Evolutionary conservation across 345 rosid genomes (phyloP).

Genomic region (Arabidopsis thaliana): TAIR10.1 NC_003070.9:1979001-1979500

Average conservation of each 20-base stretch:
- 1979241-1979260: background rate
- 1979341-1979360: slow-evolving; percentile 55
- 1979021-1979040: slow-evolving; percentile 18
- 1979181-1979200: slow-evolving; percentile 57
- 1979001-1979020: slow-evolving; percentile 16
- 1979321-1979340: slow-evolving; percentile 64
- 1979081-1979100: slow-evolving; percentile 94
- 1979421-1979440: slow-evolving; percentile 78
- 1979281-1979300: slow-evolving; percentile 24
- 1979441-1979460: slow-evolving; percentile 19
- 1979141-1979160: slow-evolving; percentile 98
- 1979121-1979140: slow-evolving; percentile 68
- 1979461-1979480: slow-evolving; percentile 2
- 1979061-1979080: background rate
- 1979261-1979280: slow-evolving; percentile 8
- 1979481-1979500: slow-evolving; percentile 20
- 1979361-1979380: slow-evolving; percentile 70
- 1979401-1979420: slow-evolving; percentile 63
- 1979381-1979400: slow-evolving; percentile 69
- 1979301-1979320: slow-evolving; percentile 42
- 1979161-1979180: slow-evolving; percentile 75
- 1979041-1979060: slow-evolving; percentile 7
- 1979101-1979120: slow-evolving; percentile 83
- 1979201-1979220: background rate
- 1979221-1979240: background rate